These are phyloP conservation scores for Phoma sp. DNA, from an alignment of 2,329 filamentous ascomycete species.

Conservation along the genomic window DNA sequence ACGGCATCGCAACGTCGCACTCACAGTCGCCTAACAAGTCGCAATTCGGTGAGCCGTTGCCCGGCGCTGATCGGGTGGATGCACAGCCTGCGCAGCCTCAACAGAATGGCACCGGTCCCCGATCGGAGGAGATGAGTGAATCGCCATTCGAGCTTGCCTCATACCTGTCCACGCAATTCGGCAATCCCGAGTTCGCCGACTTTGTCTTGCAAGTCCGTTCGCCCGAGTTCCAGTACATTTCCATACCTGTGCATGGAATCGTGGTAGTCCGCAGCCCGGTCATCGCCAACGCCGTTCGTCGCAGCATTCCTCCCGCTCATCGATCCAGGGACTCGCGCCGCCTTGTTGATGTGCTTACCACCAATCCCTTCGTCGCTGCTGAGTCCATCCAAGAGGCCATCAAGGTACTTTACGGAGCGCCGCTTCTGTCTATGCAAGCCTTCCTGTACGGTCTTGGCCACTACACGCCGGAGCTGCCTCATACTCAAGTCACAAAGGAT, in stretches of 20 bases:
- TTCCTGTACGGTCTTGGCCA: constrained; percentile 42
- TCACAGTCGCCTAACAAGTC: constrained; percentile 46
- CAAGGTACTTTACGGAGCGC: constrained; percentile 48
- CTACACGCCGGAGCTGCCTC: constrained; percentile 33
- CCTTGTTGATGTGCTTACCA: constrained; percentile 35
- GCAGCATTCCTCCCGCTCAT: constrained; percentile 26
- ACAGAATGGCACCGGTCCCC: constrained; percentile 26
- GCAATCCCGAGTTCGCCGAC: constrained; percentile 47
- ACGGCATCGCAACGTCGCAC: constrained; percentile 39
- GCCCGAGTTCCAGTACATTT: constrained; percentile 34
- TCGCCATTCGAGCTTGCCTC: constrained; percentile 41
- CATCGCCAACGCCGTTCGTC: constrained; percentile 40
- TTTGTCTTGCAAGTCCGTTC: constrained; percentile 46
- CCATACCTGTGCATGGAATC: constrained; percentile 46
- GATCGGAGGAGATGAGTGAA: constrained; percentile 31
- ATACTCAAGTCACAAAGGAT: constrained; percentile 32
- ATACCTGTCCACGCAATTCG: constrained; percentile 45
- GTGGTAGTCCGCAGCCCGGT: constrained; percentile 46
- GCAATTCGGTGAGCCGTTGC: constrained; percentile 34
- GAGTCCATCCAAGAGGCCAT: constrained; percentile 46
- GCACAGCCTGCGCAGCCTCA: constrained; percentile 26
- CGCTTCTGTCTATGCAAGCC: constrained; percentile 34
- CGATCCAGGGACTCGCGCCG: constrained; percentile 36
- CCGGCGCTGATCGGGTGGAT: constrained; percentile 29
- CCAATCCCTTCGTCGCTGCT: constrained; percentile 37